Evolutionary conservation across 768 basidiomycete species (phyloP), one percentile per base, ranked within the genome.

Genomic region (Hygrocybe coccinea): DNA sequence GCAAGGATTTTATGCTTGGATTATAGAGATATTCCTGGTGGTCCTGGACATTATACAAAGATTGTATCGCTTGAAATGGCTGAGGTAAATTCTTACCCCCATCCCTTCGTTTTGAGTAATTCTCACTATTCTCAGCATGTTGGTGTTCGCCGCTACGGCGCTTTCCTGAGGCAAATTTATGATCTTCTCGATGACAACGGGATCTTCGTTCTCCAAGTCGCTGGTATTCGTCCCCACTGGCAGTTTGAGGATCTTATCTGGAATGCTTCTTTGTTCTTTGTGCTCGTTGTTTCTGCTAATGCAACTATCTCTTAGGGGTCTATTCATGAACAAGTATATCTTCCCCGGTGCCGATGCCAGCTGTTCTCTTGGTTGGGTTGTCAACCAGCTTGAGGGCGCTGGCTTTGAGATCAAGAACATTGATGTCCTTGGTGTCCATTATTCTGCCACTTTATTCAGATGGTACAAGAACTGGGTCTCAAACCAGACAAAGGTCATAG

Each of bases 261-360:
- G 93, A 87, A 64, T 35, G 44, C 33, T 38, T 33, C 49, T 33
- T 9, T 8, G n/a, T 43, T 3, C 19, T 22, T 3, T n/a, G 7
- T 25, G n/a, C n/a, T n/a, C n/a, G n/a, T n/a, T n/a, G n/a, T 17
- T 29, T 17, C 50, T 60, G 12, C 56, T 48, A 14, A 36, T 8
- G 1, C 37, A 5, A 35, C 5, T 14, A 5, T 9, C 6, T 24
- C 44, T 12, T 38, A 89, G 87, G 90, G 94, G 93, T 61, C 79
- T 95, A 21, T 95, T 95, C 78, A 95, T 95, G 92, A 95, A 91
- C 82, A 94, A 94, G 66, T 98, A 99, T 62, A 75, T 99, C 67
- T 99, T 99, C 86, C 95, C 97, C 44, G 95, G 95, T 67, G 97
- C 95, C 2, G 97, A 99, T 64, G 97, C 97, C 0, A 91, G 87